Evolutionary conservation across 1,284 basidiomycete genomes (phyloP).

Genomic region (Waitea zeae): DNA sequence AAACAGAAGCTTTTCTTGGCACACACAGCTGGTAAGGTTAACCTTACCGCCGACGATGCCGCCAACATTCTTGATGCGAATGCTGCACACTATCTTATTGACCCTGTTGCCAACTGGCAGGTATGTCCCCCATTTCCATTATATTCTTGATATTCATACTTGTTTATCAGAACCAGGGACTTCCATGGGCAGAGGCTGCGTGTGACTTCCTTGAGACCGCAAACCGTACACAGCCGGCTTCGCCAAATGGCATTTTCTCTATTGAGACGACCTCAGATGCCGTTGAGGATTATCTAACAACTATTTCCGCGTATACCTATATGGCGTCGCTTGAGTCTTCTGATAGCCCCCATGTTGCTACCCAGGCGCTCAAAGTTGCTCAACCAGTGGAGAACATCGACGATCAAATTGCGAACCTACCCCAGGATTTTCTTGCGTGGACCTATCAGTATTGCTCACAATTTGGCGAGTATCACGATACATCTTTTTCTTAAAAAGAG

Average conservation of each 20-base stretch:
- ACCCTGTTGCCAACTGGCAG: slow-evolving; percentile 29
- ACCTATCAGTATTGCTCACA: slow-evolving; percentile 37
- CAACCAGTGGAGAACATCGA: too few relatives aligned
- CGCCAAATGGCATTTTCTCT: slow-evolving; percentile 20
- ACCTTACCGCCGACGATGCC: slow-evolving; percentile 17
- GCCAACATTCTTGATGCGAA: slow-evolving; percentile 18
- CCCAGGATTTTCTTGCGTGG: slow-evolving; percentile 23
- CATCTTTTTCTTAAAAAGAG: too few relatives aligned
- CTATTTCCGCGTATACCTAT: too few relatives aligned
- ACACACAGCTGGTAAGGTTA: too few relatives aligned
- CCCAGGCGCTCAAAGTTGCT: too few relatives aligned
- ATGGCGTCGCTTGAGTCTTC: too few relatives aligned
- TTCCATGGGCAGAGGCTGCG: slow-evolving; percentile 27
- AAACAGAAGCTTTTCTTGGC: slow-evolving; percentile 25
- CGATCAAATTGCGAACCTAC: slow-evolving; percentile 26
- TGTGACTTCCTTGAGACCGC: slow-evolving; percentile 27
- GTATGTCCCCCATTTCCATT: too few relatives aligned
- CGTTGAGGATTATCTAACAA: too few relatives aligned
- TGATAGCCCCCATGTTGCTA: too few relatives aligned
- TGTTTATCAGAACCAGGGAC: too few relatives aligned
- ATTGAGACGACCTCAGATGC: slow-evolving; percentile 17
- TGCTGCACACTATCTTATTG: slow-evolving; percentile 26
- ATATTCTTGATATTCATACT: too few relatives aligned
- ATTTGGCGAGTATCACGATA: too few relatives aligned
- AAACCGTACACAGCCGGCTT: slow-evolving; percentile 20